Conservation (phyloP, 2,329 filamentous ascomycete genomes). For the Malbranchea cinnamomea region DNA sequence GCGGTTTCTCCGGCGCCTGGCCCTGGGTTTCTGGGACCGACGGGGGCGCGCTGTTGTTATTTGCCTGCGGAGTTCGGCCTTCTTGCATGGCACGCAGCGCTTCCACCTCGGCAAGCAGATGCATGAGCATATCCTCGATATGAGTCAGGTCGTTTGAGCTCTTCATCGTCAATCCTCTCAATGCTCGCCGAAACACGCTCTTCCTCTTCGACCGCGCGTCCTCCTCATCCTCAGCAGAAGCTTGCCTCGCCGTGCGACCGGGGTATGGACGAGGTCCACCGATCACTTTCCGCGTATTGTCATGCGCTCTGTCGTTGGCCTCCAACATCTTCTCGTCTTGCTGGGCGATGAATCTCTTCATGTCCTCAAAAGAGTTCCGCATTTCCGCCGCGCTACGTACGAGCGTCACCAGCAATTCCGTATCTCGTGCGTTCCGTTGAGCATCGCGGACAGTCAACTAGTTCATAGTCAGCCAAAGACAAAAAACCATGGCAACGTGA, state of each 20-base stretch:
- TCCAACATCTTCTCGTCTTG: constrained; percentile 83
- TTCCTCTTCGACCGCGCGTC: constrained; percentile 62
- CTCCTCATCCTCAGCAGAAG: constrained; percentile 37
- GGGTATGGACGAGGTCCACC: constrained; percentile 78
- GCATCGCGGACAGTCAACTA: constrained; percentile 89
- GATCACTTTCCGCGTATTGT: constrained; percentile 69
- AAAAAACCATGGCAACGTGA: constrained; percentile 13
- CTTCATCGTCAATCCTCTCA: constrained; percentile 78
- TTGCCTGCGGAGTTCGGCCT: constrained; percentile 16
- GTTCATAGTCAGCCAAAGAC: constrained; percentile 15
- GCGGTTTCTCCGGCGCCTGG: constrained; percentile 52
- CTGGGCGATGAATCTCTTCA: constrained; percentile 81
- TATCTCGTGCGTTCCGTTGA: constrained; percentile 88
- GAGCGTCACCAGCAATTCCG: constrained; percentile 86
- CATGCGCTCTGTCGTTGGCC: constrained; percentile 74
- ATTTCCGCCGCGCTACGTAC: constrained; percentile 92
- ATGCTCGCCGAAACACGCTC: constrained; percentile 85
- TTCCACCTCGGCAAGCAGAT: constrained; percentile 84
- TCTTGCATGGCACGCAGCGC: constrained; percentile 50
- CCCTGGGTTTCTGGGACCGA: too few species aligned
- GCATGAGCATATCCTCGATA: constrained; percentile 84
- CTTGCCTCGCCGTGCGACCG: constrained; percentile 44
- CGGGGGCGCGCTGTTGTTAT: too few species aligned
- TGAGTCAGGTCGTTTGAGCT: constrained; percentile 74
- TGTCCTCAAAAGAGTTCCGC: constrained; percentile 89